Conservation (phyloP, 345 rosid species). For the Raphanus raphanistrum region DNA sequence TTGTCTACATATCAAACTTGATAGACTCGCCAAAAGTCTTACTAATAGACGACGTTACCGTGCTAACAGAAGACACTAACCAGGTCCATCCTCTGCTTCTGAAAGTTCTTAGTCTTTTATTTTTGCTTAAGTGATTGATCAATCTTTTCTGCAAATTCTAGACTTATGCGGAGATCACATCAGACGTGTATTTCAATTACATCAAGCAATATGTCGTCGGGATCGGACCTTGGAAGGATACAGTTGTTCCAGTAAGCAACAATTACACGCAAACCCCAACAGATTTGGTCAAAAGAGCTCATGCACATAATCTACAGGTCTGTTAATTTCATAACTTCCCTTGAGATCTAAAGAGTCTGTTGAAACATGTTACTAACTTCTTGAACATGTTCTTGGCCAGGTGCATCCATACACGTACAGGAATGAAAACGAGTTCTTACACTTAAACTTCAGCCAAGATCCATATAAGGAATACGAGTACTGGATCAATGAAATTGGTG, state of each 20-base stretch:
- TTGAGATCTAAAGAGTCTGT: background rate
- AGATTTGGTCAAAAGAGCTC: conserved; percentile 89
- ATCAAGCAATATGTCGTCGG: conserved; percentile 86
- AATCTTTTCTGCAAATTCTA: conserved; percentile 17
- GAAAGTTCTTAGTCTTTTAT: background rate
- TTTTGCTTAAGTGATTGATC: background rate
- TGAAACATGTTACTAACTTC: conserved; percentile 2
- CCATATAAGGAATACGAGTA: conserved; percentile 70
- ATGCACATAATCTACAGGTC: conserved; percentile 71
- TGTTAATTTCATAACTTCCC: background rate
- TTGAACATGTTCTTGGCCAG: conserved; percentile 43
- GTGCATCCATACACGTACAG: conserved; percentile 94
- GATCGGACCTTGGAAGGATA: conserved; percentile 99
- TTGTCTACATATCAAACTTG: conserved; percentile 62
- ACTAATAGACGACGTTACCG: conserved; percentile 64
- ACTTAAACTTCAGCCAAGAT: conserved; percentile 75
- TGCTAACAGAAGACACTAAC: conserved; percentile 83
- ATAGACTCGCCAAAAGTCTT: conserved; percentile 74
- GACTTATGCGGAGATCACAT: conserved; percentile 89
- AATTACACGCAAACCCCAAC: conserved; percentile 67
- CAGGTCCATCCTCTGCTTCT: conserved; percentile 53
- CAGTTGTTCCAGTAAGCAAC: conserved; percentile 62
- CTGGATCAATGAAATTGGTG: conserved; percentile 78
- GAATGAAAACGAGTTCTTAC: conserved; percentile 58
- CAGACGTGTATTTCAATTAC: conserved; percentile 69